Evolutionary conservation across 306 rosid genomes (phyloP), one percentile per base, ranked within the genome.

Genomic region (Ammopiptanthus mongolicus): DNA sequence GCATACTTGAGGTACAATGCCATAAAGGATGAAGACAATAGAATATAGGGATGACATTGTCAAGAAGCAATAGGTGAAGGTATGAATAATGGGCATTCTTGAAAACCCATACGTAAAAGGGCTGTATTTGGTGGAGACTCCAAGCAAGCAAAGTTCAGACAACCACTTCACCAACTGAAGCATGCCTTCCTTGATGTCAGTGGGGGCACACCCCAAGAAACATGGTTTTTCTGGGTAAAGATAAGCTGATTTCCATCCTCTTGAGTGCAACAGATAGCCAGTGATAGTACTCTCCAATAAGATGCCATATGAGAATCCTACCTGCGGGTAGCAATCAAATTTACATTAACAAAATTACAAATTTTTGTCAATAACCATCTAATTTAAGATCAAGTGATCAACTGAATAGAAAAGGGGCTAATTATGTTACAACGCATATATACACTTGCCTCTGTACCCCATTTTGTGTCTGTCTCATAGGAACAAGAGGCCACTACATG

Each of bases 401-500:
- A n/a, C n/a, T n/a, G n/a, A n/a, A n/a, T n/a, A n/a, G n/a, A n/a
- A n/a, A n/a, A n/a, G n/a, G n/a, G n/a, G n/a, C n/a, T n/a, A n/a
- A n/a, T n/a, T n/a, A 58, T 33, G n/a, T n/a, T 53, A 41, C 5
- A 51, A 23, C 8, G 13, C 14, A 17, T 28, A 3, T n/a, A 41
- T 6, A 73, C n/a, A 79, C 81, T 79, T 75, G 53, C 87, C 82
- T 80, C 82, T 44, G 61, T 66, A 11, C 87, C 89, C 89, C 89
- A 86, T 3, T 80, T 22, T 69, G 81, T 86, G 78, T 68, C 63
- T 8, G 46, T 44, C 60, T 86, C 89, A 8, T 83, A 77, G 17
- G 77, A 44, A 57, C 71, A 83, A 33, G 87, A 77, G 12, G 87
- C 83, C 23, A 86, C 65, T 2, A 64, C 44, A 50, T 63, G 62